Conservation (phyloP, 331 rosid genomes). For the Quercus phellos region DNA sequence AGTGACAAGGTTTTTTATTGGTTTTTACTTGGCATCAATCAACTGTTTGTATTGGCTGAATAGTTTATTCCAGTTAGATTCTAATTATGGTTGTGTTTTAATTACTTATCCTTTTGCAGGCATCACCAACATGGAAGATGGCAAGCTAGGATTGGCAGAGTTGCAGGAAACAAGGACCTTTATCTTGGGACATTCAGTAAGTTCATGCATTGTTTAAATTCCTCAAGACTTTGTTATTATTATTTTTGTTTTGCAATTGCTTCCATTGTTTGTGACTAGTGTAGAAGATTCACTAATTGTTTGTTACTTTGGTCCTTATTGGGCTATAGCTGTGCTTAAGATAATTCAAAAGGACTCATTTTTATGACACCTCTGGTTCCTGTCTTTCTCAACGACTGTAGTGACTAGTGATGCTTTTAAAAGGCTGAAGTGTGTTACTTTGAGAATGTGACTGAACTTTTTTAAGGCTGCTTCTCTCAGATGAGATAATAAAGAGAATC, state of each 20-base stretch:
- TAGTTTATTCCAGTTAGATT: not conserved
- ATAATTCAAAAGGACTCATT: not conserved
- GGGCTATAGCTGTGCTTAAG: not conserved
- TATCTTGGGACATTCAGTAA: slow-evolving; percentile 96
- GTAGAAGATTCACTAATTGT: not conserved
- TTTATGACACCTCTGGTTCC: slow-evolving; percentile 26
- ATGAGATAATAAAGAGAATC: not conserved
- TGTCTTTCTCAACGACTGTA: slow-evolving; percentile 21
- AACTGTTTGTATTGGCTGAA: not conserved
- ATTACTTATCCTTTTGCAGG: slow-evolving; percentile 29
- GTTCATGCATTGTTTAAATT: slow-evolving; percentile 17
- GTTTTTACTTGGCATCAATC: not conserved
- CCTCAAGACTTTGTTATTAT: not conserved
- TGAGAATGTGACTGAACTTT: slow-evolving; percentile 35
- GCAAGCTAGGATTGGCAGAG: slow-evolving; percentile 99
- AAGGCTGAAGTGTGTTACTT: slow-evolving; percentile 52
- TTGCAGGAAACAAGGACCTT: slow-evolving; percentile 97
- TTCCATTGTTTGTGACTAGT: not conserved
- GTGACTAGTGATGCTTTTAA: slow-evolving; percentile 31
- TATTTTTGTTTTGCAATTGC: not conserved
- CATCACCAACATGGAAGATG: slow-evolving; percentile 99
- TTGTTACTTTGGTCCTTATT: no score
- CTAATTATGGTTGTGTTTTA: not conserved
- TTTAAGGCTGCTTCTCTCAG: slow-evolving; percentile 41
- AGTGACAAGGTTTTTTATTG: slow-evolving; percentile 65